phyloP scores from a whole-genome alignment of 768 basidiomycete species.

The Bullera alba region DNA sequence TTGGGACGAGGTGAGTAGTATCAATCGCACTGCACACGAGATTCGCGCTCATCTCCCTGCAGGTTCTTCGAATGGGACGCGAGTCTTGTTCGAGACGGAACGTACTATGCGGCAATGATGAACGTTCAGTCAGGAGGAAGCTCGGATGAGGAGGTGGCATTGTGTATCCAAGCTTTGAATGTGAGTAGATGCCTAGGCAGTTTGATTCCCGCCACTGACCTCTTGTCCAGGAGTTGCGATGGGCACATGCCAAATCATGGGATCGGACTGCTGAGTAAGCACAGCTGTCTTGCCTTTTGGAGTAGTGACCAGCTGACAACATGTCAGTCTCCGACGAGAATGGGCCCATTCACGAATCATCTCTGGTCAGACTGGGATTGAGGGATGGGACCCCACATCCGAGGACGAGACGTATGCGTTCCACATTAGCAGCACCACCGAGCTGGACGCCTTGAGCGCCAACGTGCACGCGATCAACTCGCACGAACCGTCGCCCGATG shows the following conservation, averaged over 20 bases:
- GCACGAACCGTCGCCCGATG: no score
- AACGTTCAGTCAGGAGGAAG: slow-evolving; percentile 57
- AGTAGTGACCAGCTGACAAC: not conserved
- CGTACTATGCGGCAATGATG: slow-evolving; percentile 75
- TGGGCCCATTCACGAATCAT: slow-evolving; percentile 8
- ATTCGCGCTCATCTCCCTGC: not conserved
- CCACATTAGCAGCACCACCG: not conserved
- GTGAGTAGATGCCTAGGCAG: slow-evolving; percentile 29
- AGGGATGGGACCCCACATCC: slow-evolving; percentile 11
- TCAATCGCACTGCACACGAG: not conserved
- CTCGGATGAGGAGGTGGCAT: slow-evolving; percentile 52
- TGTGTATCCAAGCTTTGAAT: slow-evolving; percentile 66
- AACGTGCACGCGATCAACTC: no score
- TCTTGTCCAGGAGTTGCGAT: slow-evolving; percentile 56
- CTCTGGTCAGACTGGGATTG: not conserved
- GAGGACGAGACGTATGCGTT: not conserved
- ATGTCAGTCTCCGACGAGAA: slow-evolving; percentile 19
- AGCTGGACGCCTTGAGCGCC: not conserved
- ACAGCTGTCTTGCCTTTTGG: not conserved
- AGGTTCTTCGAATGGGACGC: slow-evolving; percentile 78
- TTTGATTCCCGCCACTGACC: slow-evolving; percentile 1
- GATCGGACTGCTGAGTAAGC: slow-evolving; percentile 49
- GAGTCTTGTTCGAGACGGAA: slow-evolving; percentile 77
- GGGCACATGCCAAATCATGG: slow-evolving; percentile 63
- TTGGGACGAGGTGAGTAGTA: slow-evolving; percentile 48